Conservation (phyloP, 371 early-diverging fungal genomes). For the Synchytrium microbalum region DNA sequence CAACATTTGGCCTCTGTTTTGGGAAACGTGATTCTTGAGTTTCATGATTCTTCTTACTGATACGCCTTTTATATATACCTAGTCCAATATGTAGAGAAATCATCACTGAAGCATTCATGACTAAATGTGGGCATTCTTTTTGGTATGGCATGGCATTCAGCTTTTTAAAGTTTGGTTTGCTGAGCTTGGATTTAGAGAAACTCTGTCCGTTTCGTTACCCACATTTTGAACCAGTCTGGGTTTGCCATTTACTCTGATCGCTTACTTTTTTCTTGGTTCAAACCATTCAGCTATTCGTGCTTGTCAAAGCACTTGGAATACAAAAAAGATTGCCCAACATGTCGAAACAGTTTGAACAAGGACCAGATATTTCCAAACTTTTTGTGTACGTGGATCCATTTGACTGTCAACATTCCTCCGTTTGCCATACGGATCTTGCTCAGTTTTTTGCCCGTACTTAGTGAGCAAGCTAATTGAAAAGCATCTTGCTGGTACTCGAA, state of each 20-base stretch:
- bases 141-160: slow-evolving; percentile 45
- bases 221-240: too few relatives aligned
- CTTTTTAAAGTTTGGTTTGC: neutral
- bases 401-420: neutral
- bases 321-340: slow-evolving; percentile 62
- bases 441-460: neutral
- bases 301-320: slow-evolving; percentile 56
- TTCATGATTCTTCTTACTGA: too few relatives aligned
- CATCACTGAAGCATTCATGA: slow-evolving; percentile 66
- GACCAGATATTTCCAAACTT: slow-evolving; percentile 78
- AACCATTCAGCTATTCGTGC: slow-evolving; percentile 53
- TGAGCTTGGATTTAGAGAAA: too few relatives aligned
- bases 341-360: slow-evolving; percentile 43
- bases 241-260: neutral
- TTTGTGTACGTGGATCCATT: slow-evolving; percentile 39
- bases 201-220: too few relatives aligned
- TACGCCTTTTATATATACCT: too few relatives aligned
- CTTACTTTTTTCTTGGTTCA: neutral
- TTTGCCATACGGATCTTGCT: neutral
- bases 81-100: slow-evolving; percentile 67
- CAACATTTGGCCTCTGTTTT: neutral
- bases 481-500: neutral
- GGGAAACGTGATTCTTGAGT: too few relatives aligned
- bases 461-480: slow-evolving; percentile 20
- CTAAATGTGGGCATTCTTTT: slow-evolving; percentile 77